Conservation (phyloP, 1,284 basidiomycete genomes). For the Sanghuangporus sanghuang region DNA sequence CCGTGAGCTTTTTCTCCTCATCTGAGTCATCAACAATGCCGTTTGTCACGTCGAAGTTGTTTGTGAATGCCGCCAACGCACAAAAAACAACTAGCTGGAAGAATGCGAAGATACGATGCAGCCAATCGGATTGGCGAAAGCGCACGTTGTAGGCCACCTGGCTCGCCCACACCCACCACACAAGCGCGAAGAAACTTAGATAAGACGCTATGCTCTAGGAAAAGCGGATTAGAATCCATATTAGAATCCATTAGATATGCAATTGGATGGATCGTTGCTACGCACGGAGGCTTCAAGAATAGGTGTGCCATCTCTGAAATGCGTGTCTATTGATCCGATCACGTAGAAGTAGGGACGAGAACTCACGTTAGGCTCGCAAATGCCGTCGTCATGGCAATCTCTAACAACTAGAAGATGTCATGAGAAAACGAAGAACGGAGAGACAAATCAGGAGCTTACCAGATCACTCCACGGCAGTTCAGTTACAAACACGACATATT, state of each 20-base stretch:
- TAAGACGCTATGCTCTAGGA: constrained; percentile 12
- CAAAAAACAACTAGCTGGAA: constrained; percentile 18
- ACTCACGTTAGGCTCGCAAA: constrained; percentile 8
- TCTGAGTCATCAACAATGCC: not conserved
- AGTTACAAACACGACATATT: not conserved
- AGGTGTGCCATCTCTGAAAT: constrained; percentile 7
- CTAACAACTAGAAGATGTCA: not conserved
- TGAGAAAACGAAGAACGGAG: not conserved
- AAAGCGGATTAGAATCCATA: not conserved
- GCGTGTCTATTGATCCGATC: not conserved
- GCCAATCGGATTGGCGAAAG: constrained; percentile 14
- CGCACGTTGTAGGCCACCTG: constrained; percentile 16
- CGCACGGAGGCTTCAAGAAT: constrained; percentile 5
- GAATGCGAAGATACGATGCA: constrained; percentile 16
- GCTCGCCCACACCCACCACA: constrained; percentile 21
- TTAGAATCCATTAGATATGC: not conserved
- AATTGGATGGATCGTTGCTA: not conserved
- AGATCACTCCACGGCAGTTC: constrained; percentile 14
- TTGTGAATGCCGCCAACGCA: constrained; percentile 18
- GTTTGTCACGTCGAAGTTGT: constrained; percentile 15
- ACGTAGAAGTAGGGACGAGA: not conserved
- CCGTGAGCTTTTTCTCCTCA: not conserved
- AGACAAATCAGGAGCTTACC: not conserved
- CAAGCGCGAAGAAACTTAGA: constrained; percentile 16
- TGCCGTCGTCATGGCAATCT: constrained; percentile 12